A percentile compares a stretch with the other conserved stretches of the same genome.
These are phyloP conservation scores for Hyphochytrium catenoides DNA, from an alignment of 352 stramenopile species.

Conservation along the genomic window DNA sequence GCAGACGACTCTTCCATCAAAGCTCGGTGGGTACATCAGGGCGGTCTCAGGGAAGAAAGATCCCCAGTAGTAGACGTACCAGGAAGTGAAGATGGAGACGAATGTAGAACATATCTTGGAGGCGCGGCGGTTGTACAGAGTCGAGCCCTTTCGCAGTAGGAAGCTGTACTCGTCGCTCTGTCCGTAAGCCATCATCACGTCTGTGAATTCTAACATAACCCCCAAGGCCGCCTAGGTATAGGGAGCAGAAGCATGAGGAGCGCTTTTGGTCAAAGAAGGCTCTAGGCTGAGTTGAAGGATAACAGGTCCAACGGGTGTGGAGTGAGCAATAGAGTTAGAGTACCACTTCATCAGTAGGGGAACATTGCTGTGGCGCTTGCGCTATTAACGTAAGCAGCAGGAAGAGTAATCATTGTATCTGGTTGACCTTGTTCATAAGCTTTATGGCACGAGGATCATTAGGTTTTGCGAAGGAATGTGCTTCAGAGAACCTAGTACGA, in stretches of 20 bases:
- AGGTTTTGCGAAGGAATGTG: constrained; percentile 14
- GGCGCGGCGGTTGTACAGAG: constrained; percentile 11
- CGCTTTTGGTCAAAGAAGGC: background rate
- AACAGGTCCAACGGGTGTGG: too few species aligned
- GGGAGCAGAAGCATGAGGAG: background rate
- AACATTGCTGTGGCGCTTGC: too few species aligned
- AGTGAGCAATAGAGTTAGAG: too few species aligned
- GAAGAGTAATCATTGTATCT: too few species aligned
- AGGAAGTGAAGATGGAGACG: constrained; percentile 14
- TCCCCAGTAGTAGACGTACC: constrained; percentile 19
- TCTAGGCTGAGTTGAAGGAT: too few species aligned
- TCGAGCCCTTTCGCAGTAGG: constrained; percentile 11
- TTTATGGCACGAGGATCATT: constrained; percentile 12
- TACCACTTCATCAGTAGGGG: too few species aligned
- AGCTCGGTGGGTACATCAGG: constrained; percentile 13
- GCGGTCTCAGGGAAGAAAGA: constrained; percentile 8
- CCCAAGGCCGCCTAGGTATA: constrained; percentile 6
- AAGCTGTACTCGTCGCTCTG: constrained; percentile 20
- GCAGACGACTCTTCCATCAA: constrained; percentile 14
- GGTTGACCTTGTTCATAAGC: constrained; percentile 14
- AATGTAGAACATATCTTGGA: constrained; percentile 16
- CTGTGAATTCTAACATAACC: constrained; percentile 13
- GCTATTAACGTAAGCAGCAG: too few species aligned
- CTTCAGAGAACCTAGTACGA: constrained; percentile 10
- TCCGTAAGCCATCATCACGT: constrained; percentile 15